Percentiles rank a stretch among this genome's conserved stretches.
Evolutionary conservation across 176 grass and related monocot species (phyloP).

Genomic region (Neostapfia colusana): DNA sequence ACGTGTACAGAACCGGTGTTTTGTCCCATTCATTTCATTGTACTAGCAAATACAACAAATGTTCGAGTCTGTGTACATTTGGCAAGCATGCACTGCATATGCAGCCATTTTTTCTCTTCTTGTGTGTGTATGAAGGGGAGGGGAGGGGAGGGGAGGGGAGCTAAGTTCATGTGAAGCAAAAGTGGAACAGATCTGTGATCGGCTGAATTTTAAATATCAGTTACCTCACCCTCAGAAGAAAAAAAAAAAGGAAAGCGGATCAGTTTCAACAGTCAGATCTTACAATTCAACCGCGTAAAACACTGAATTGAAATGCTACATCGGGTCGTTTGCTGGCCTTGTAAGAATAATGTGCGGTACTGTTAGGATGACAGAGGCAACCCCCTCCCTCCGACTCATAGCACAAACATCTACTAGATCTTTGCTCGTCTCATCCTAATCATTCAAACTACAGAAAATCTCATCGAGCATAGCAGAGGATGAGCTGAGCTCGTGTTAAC

Average conservation of each 20-base stretch:
- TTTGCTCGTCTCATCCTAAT: neutral
- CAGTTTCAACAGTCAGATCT: neutral
- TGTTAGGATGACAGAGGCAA: neutral
- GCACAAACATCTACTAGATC: neutral
- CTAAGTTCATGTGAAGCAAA: slow-evolving; percentile 2
- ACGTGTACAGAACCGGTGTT: neutral
- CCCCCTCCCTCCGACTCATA: neutral
- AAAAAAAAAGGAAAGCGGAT: too few species aligned
- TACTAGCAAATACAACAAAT: slow-evolving; percentile 33
- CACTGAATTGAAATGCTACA: neutral
- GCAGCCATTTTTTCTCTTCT: neutral
- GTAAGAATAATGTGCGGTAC: neutral
- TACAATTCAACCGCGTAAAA: neutral
- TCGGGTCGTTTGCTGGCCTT: neutral
- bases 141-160: neutral
- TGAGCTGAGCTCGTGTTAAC: neutral
- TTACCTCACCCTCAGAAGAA: neutral
- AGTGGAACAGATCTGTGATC: neutral
- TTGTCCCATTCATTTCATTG: neutral
- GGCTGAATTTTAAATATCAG: neutral
- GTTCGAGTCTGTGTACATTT: neutral
- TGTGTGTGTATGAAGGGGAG: too few species aligned
- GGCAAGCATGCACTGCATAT: neutral
- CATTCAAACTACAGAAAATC: neutral
- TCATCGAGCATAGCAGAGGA: neutral